Evolutionary conservation across 345 rosid species (phyloP), one percentile per base, ranked within the genome.

Genomic region (Linum trigynum): DNA sequence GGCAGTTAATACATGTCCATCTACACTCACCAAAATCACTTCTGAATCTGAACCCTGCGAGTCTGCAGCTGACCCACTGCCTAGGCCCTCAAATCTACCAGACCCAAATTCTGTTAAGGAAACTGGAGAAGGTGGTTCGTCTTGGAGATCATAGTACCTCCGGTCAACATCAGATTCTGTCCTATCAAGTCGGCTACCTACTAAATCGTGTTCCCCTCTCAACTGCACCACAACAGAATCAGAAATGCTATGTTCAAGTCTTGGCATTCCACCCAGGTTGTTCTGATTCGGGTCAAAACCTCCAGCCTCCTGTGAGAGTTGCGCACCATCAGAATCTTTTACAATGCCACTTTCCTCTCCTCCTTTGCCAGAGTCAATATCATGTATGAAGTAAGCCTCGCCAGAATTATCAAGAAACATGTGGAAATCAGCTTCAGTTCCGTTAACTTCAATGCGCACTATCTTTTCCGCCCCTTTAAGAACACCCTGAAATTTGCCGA

Each of bases 401-500:
- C 98, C 98, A 4, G 98, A 89, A 57, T 91, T 86, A 75, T 91
- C 98, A 68, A 91, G 95, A 69, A 75, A 83, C 98, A 91, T 91
- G 71, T 86, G 95, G 65, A 91, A 91, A 76, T 82, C 74, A 0
- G 90, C 95, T 72, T 91, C 95, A 3, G 81, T 63, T 1, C 89
- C 96, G 75, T 91, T 89, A 9, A 91, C 96, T n/a, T 82, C 55
- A 60, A 91, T 85, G 56, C 67, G 85, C 16, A 91, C 95, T 61
- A 85, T 75, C 83, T 89, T 91, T 77, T 89, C 95, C 0, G 87
- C 80, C 9, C 96, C 95, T 76, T 91, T 91, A 7, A 91, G 82
- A 67, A 91, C 96, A 55, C 98, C 98, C 79, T 91, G 96, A 76
- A 91, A 91, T 76, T 91, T 91, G 51, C 98, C 98, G 62, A 91